Base-by-base conservation (phyloP, 306 rosid species). In the Lotus japonicus region DNA sequence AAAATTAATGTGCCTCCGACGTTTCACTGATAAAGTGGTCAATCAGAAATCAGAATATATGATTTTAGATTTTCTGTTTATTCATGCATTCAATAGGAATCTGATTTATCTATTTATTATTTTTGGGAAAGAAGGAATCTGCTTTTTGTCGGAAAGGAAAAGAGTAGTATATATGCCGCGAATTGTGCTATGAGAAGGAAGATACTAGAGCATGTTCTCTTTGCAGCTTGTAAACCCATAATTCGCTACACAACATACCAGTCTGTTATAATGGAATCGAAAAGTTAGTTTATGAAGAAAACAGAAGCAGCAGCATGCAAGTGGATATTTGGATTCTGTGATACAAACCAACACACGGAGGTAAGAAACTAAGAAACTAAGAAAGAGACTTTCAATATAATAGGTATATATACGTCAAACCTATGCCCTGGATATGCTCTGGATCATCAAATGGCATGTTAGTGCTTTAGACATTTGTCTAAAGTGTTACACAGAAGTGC, bases 221-320 rank as follows among this genome's bases (percentile, higher is more conserved):
- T 11, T 49, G n/a, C 13, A 5, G 6, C 36, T 31, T 55, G 38
- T 12, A 67, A 4, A 9, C 42, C 7, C 2, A 31, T 5, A 31
- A 26, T 26, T 26, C 4, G 31, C 31, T 26, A 26, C 31, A 26
- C n/a, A n/a, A n/a, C 23, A 21, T 21, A 21, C 23, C 23, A 21
- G 23, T 21, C 23, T 26, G 2, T 3, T 43, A 23, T 41, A 69
- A 26, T 56, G 45, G 72, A 44, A 51, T 48, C 31, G 7, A 70
- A 69, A 70, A 70, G 66, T 57, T 28, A n/a, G 58, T 45, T 61
- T 72, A 50, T 61, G 77, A 44, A 63, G 63, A 61, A 61, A 72
- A 51, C 61, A 35, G 62, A 60, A 60, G 69, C 77, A 60, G 68
- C 48, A n/a, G n/a, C n/a, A n/a, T n/a, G n/a, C n/a, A 3, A 38